These are phyloP conservation scores for Centaurea solstitialis DNA, from an alignment of 129 eudicot species.

Conservation along the genomic window DNA sequence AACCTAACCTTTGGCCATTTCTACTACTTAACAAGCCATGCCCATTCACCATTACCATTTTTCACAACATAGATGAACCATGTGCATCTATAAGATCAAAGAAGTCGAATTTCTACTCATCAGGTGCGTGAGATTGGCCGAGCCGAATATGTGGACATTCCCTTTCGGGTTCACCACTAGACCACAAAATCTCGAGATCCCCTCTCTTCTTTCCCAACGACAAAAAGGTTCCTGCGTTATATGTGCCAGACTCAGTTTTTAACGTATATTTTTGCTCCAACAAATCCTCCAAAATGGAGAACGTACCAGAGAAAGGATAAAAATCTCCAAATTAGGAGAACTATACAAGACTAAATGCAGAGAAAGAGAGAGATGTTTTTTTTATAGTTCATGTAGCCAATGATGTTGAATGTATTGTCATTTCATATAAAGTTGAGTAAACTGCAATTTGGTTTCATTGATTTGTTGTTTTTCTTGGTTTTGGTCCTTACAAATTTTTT, in stretches of 20 bases:
- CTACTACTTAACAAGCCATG: slow-evolving; percentile 28
- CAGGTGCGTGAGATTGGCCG: slow-evolving; percentile 26
- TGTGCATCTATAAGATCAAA: background rate
- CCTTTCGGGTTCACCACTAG: slow-evolving; percentile 74
- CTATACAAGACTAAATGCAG: background rate
- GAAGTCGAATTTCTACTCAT: slow-evolving; percentile 14
- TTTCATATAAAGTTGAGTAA: background rate
- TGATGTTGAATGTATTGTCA: background rate
- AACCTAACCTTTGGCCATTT: slow-evolving; percentile 16
- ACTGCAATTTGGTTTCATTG: too few species aligned
- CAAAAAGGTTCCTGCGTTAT: slow-evolving; percentile 64
- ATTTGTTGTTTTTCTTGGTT: too few species aligned
- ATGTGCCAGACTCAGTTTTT: background rate
- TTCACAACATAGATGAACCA: slow-evolving; percentile 22
- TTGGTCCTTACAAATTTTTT: too few species aligned
- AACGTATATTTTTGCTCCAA: background rate
- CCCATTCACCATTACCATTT: slow-evolving; percentile 27
- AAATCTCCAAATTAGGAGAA: background rate
- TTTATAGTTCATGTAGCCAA: background rate
- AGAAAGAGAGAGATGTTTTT: background rate
- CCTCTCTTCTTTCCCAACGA: slow-evolving; percentile 72
- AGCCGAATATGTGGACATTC: slow-evolving; percentile 64
- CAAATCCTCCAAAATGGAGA: background rate
- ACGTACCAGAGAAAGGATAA: background rate
- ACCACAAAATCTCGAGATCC: slow-evolving; percentile 66